Evolutionary conservation across 1,284 basidiomycete species (phyloP), one percentile per base, ranked within the genome.

Genomic region (Polyporus tsugae): DNA sequence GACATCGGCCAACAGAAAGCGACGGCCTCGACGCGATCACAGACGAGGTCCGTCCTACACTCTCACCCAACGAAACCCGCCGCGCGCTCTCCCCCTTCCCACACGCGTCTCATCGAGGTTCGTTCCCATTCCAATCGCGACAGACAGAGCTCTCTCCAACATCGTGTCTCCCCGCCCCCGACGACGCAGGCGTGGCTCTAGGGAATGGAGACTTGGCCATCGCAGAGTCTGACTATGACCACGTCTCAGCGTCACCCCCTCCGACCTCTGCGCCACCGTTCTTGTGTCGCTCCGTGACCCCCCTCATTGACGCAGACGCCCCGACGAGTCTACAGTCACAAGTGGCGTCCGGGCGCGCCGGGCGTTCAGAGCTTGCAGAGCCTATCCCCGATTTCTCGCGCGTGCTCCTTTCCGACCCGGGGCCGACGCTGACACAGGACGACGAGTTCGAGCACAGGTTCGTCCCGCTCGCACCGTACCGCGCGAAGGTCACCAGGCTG

Each of bases 381-480:
- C n/a, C 61, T 35, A 38, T 36, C 44, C 33, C 42, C 46, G 62
- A 25, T 42, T n/a, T 52, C 62, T 44, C 42, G 29, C 33, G 33
- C 17, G 42, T 38, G 6, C 35, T 36, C 35, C 9, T 22, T 19
- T 36, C 55, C 55, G 55, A 58, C 19, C 58, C 39, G 22, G 39
- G 42, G 22, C 58, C 22, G 13, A 13, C 38, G 38, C 22, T n/a
- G 25, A 17, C 58, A 35, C 46, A 52, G 61, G n/a, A 55, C 19
- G 62, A 63, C 17, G 61, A 62, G 41, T 63, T 63, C 38, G 53
- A 63, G 38, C 29, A 52, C 52, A 33, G n/a, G 15, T 63, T 63
- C 39, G 62, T 63, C 19, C n/a, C 62, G 5, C 52, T 63, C 29
- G 25, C 52, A 6, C 52, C 38, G 6, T 38, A 41, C 44, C 62